phyloP scores from a whole-genome alignment of 495 filamentous ascomycete species.

The Neurospora intermedia region DNA sequence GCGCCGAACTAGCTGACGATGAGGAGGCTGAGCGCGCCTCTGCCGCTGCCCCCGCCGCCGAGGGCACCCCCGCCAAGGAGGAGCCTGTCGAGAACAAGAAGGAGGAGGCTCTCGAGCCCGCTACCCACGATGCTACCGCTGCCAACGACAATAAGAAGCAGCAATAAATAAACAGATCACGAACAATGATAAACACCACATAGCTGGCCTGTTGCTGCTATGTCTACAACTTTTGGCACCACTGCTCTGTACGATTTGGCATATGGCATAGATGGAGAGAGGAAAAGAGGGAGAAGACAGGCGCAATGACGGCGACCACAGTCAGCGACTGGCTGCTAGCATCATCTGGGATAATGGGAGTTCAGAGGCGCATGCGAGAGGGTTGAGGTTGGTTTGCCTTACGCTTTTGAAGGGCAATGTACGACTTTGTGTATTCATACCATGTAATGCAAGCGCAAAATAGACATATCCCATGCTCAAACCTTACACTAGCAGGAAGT shows the following conservation, averaged over 20 bases:
- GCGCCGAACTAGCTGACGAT: constrained; percentile 77
- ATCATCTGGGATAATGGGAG: background rate
- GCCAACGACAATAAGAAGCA: constrained; percentile 19
- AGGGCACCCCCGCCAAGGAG: constrained; percentile 3
- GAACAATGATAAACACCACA: background rate
- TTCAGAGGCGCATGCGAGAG: background rate
- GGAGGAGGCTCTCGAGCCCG: background rate
- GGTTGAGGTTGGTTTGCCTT: background rate
- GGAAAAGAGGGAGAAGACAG: background rate
- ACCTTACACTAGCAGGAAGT: background rate
- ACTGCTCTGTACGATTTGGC: background rate
- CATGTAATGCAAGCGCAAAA: constrained; percentile 7
- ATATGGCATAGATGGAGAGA: background rate
- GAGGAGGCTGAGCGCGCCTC: constrained; percentile 39
- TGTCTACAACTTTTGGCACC: background rate
- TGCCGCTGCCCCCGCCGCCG: constrained; percentile 3
- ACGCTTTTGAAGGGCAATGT: background rate
- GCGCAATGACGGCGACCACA: background rate
- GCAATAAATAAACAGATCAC: background rate
- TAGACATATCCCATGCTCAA: background rate
- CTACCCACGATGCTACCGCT: constrained; percentile 15
- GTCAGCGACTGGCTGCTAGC: background rate
- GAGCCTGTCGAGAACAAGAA: background rate
- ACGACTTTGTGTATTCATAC: constrained; percentile 12
- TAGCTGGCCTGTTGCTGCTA: background rate